Evolutionary conservation across 768 basidiomycete genomes (phyloP), one percentile per base, ranked within the genome.

Genomic region (Mycena filopes): DNA sequence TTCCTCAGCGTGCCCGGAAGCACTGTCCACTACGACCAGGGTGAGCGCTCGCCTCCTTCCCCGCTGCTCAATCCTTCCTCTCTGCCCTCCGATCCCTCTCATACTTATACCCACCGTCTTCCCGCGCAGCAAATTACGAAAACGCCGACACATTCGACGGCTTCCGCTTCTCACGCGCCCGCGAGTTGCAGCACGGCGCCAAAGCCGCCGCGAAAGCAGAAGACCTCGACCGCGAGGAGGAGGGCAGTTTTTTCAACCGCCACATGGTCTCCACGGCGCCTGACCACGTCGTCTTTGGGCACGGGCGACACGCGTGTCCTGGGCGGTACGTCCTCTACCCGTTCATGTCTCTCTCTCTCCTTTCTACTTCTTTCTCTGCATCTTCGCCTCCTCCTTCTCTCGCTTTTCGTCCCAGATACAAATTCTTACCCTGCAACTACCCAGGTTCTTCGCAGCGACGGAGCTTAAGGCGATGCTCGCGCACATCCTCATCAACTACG

Each of bases 11-110:
- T 70, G 8, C 55, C 75, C 1, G 23, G 71, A 2, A 49, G 40
- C n/a, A 67, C 70, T 11, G 43, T 72, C 0, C 76, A 77, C 43
- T 72, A 72, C 18, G 82, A 86, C 65, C 28, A 72, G 74, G 51
- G 74, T 69, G 28, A 49, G 61, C 48, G 59, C 28, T 45, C 31
- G 12, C 16, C 54, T 15, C 25, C n/a, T 33, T 33, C 33, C 15
- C n/a, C n/a, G n/a, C n/a, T n/a, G n/a, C 36, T 36, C 36, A 36
- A 36, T 16, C 28, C 1, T 42, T 57, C 11, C 11, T 0, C 13
- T 33, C 56, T 23, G 6, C 26, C 3, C 2, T 16, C 33, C 56
- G 23, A 13, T 33, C n/a, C 4, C 9, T 42, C 10, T 1, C 20
- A 6, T 36, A 11, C 36, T 36, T n/a, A n/a, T n/a, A n/a, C n/a